These are phyloP conservation scores for Phanerodontia chrysosporium DNA, from an alignment of 768 basidiomycete genomes.

Conservation along the genomic window DNA sequence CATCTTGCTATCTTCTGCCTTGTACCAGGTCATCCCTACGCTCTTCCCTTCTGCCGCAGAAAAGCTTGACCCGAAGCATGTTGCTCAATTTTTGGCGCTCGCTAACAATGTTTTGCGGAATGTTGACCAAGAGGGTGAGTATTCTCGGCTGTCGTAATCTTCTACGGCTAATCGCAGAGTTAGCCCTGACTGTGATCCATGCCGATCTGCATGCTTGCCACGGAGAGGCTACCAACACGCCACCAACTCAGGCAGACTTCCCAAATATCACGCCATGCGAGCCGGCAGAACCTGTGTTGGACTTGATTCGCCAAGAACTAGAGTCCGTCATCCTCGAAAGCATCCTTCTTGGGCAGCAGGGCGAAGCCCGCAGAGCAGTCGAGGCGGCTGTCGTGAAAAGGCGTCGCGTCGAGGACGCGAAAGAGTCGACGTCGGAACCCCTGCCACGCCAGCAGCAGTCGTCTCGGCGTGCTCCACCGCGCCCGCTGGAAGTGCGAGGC, in stretches of 20 bases:
- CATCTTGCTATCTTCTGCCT: slow-evolving; percentile 67
- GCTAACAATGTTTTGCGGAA: background rate
- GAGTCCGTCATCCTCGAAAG: slow-evolving; percentile 62
- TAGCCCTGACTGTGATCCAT: slow-evolving; percentile 35
- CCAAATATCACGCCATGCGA: slow-evolving; percentile 30
- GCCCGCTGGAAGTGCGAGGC: background rate
- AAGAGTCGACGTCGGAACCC: background rate
- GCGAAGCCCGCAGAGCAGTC: slow-evolving; percentile 24
- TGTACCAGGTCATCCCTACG: slow-evolving; percentile 66
- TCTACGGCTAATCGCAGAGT: background rate
- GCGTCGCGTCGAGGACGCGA: background rate
- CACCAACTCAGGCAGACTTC: slow-evolving; percentile 28
- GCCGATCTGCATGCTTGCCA: slow-evolving; percentile 51
- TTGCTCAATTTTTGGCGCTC: background rate
- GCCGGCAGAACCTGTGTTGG: slow-evolving; percentile 35
- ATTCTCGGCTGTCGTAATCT: background rate
- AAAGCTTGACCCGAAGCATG: slow-evolving; percentile 6
- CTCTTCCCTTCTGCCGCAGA: slow-evolving; percentile 45
- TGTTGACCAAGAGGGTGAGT: slow-evolving; percentile 2
- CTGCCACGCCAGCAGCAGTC: background rate
- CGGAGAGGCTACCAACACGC: slow-evolving; percentile 21
- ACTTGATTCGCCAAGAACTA: slow-evolving; percentile 50
- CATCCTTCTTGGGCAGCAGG: slow-evolving; percentile 44
- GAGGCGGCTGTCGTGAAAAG: background rate
- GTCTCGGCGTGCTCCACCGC: background rate